Evolutionary conservation across 163 green algal genomes (phyloP).

Genomic region (Prototheca cutis): DNA sequence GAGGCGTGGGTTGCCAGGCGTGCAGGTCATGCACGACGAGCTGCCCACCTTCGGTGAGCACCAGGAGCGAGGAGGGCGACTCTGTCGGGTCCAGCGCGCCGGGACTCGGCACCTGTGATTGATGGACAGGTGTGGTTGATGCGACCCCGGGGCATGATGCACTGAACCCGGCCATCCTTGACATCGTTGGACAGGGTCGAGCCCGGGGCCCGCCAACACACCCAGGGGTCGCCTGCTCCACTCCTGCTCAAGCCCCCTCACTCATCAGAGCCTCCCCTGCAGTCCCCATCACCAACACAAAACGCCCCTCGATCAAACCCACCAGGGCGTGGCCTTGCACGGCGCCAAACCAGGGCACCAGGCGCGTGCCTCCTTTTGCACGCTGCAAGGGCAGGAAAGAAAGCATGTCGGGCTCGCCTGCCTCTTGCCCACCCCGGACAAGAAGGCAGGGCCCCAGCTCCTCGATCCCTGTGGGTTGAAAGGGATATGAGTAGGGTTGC

Average conservation of each 20-base stretch:
- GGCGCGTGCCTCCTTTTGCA: conserved; percentile 3
- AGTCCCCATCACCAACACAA: no score
- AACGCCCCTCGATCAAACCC: no score
- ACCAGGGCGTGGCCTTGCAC: conserved; percentile 37
- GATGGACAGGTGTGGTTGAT: no score
- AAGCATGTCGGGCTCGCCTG: conserved; percentile 42
- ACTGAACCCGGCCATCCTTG: no score
- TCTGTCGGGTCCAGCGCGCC: conserved; percentile 7
- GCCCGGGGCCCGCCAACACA: no score
- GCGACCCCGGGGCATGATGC: no score
- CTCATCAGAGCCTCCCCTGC: no score
- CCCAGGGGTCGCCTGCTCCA: no score
- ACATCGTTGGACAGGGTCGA: no score
- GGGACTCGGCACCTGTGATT: background rate
- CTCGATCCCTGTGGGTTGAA: background rate
- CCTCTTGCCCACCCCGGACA: conserved; percentile 44
- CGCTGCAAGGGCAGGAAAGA: conserved; percentile 34
- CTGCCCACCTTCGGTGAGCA: conserved; percentile 53
- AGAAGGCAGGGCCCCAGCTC: conserved; percentile 28
- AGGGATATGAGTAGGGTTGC: no score
- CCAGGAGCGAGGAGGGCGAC: conserved; percentile 28
- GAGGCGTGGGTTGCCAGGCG: conserved; percentile 31
- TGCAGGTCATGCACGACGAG: conserved; percentile 45
- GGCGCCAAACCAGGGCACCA: conserved; percentile 52
- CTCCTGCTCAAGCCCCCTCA: no score